These are phyloP conservation scores for Escovopsis sp. DNA, from an alignment of 2,329 filamentous ascomycete species.

Conservation along the genomic window DNA sequence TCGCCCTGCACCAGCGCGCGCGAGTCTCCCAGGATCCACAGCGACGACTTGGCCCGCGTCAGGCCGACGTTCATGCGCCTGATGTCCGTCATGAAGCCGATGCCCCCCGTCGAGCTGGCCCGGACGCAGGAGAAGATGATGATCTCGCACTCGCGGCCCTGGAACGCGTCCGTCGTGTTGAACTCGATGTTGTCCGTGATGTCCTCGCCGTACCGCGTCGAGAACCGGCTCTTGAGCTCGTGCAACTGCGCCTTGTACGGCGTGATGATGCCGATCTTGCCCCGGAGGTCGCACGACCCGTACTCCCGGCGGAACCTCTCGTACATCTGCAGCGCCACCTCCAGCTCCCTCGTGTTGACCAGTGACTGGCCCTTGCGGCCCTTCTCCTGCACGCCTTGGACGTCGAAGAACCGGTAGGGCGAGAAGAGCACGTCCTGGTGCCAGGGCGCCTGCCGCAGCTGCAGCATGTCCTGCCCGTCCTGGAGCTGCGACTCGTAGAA, in stretches of 20 bases:
- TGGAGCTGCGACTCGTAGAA: constrained; percentile 85
- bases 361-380: constrained; percentile 78
- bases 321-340: constrained; percentile 75
- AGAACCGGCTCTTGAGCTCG: constrained; percentile 64
- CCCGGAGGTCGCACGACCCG: constrained; percentile 47
- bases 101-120: constrained; percentile 80
- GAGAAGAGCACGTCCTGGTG: constrained; percentile 68
- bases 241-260: constrained; percentile 90
- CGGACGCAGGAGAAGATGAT: constrained; percentile 99
- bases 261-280: constrained; percentile 93
- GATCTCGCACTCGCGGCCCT: constrained; percentile 90
- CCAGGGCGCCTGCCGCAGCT: constrained; percentile 67
- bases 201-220: constrained; percentile 52
- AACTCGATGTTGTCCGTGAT: constrained; percentile 80
- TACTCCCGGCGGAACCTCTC: constrained; percentile 65
- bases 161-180: constrained; percentile 97
- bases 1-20: constrained; percentile 72
- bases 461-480: constrained; percentile 73
- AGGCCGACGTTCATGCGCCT: constrained; percentile 98
- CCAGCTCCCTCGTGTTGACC: constrained; percentile 75
- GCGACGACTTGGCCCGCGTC: constrained; percentile 87
- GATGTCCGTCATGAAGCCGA: constrained; percentile 97
- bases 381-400: constrained; percentile 71
- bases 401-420: constrained; percentile 95
- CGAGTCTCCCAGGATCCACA: constrained; percentile 94